Evolutionary conservation across 306 rosid species (phyloP).

Genomic region (Arachis hypogaea): DNA sequence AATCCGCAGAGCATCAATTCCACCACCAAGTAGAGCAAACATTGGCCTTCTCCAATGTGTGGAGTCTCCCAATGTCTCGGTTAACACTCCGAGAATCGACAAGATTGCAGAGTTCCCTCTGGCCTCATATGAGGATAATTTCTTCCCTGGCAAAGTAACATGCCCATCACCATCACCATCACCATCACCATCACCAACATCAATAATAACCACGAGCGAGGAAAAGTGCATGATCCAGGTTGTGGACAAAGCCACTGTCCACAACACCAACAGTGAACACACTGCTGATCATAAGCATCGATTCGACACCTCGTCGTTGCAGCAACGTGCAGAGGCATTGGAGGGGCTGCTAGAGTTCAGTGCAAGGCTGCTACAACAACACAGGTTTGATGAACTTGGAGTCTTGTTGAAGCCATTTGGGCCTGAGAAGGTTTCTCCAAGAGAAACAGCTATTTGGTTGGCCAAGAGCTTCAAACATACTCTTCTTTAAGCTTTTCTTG

Average conservation of each 20-base stretch:
- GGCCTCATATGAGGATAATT: constrained; percentile 63
- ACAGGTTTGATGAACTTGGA: constrained; percentile 86
- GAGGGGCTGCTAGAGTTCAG: constrained; percentile 99
- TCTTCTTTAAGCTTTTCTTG: constrained; percentile 32
- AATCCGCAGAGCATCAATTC: constrained; percentile 68
- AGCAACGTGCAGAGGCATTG: constrained; percentile 93
- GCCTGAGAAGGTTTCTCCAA: constrained; percentile 88
- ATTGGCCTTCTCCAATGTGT: constrained; percentile 49
- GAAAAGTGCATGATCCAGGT: constrained; percentile 81
- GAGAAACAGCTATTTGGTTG: constrained; percentile 99
- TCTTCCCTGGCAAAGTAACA: constrained; percentile 45
- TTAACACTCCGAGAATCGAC: constrained; percentile 85
- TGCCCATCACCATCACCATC: constrained; percentile 50
- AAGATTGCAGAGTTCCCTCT: constrained; percentile 89
- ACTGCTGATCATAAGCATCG: constrained; percentile 55
- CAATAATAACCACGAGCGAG: constrained; percentile 58
- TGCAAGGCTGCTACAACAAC: constrained; percentile 76
- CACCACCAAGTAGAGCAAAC: constrained; percentile 51
- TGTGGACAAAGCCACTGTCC: constrained; percentile 53
- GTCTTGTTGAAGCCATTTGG: constrained; percentile 96
- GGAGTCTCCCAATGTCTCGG: constrained; percentile 84
- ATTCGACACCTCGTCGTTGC: constrained; percentile 81
- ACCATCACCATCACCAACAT: constrained; percentile 46
- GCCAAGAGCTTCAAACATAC: constrained; percentile 87
- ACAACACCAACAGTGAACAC: constrained; percentile 39